These are phyloP conservation scores for Eutypa lata DNA, from an alignment of 2,329 filamentous ascomycete genomes.

Conservation along the genomic window DNA sequence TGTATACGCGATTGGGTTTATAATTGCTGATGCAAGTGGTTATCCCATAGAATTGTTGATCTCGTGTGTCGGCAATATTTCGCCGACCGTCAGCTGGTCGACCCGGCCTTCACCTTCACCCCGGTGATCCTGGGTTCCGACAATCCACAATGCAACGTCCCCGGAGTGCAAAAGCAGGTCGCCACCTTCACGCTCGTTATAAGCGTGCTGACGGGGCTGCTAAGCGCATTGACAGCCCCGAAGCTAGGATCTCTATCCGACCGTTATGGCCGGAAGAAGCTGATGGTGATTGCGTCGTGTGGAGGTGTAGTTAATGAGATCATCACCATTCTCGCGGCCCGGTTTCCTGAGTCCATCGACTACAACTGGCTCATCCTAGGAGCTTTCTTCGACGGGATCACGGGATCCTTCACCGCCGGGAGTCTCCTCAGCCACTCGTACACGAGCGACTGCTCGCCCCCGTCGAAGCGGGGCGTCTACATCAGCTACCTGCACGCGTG, in stretches of 20 bases:
- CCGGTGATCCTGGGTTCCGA: constrained; percentile 66
- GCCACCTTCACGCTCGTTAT: constrained; percentile 76
- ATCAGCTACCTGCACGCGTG: constrained; percentile 91
- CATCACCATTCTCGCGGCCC: constrained; percentile 75
- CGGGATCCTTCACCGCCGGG: constrained; percentile 83
- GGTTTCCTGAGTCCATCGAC: constrained; percentile 67
- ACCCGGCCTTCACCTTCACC: constrained; percentile 58
- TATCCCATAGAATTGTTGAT: constrained; percentile 60
- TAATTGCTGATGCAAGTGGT: too few relatives aligned
- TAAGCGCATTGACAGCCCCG: constrained; percentile 79
- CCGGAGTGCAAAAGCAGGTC: constrained; percentile 73
- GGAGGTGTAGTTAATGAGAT: constrained; percentile 75
- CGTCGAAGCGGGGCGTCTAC: constrained; percentile 73
- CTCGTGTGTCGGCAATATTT: constrained; percentile 84
- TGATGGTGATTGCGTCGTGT: constrained; percentile 70
- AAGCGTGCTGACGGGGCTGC: constrained; percentile 68
- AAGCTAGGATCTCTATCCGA: constrained; percentile 84
- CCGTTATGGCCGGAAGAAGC: constrained; percentile 72
- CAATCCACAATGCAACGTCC: constrained; percentile 76
- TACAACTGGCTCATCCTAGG: constrained; percentile 80
- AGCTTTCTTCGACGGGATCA: constrained; percentile 74
- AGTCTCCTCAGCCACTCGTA: constrained; percentile 80
- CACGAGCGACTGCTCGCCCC: constrained; percentile 81
- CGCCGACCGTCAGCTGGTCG: constrained; percentile 56
- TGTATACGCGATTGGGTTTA: too few relatives aligned